These are phyloP conservation scores for Novakomyces olei DNA, from an alignment of 805 yeast species.

Conservation along the genomic window DNA sequence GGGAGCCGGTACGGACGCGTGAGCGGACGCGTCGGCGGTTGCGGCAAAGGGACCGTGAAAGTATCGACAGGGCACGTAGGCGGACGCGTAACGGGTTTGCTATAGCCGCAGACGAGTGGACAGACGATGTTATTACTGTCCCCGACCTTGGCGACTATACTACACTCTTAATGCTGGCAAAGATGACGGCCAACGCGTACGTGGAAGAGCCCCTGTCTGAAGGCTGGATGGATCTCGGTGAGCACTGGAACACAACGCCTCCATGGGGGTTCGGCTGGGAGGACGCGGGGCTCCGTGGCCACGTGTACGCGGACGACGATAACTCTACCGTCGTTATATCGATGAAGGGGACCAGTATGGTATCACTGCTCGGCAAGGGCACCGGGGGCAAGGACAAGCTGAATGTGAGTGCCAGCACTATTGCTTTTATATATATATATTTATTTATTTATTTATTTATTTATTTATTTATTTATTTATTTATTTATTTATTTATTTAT, in stretches of 20 bases:
- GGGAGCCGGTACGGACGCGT: no score
- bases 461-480: background rate
- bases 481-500: no score
- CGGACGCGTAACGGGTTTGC: background rate
- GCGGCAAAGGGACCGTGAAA: no score
- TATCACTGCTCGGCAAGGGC: slow-evolving; percentile 30
- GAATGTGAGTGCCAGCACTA: slow-evolving; percentile 19
- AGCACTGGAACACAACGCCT: slow-evolving; percentile 15
- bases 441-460: background rate
- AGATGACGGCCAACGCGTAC: slow-evolving; percentile 80
- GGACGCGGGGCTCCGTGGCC: slow-evolving; percentile 69
- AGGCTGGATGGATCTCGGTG: slow-evolving; percentile 60
- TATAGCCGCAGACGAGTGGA: background rate
- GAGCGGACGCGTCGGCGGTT: no score
- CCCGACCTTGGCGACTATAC: slow-evolving; percentile 61
- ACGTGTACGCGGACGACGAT: slow-evolving; percentile 46
- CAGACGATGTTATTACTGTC: slow-evolving; percentile 15
- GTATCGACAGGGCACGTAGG: no score
- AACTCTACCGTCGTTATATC: slow-evolving; percentile 47
- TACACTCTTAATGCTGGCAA: slow-evolving; percentile 53
- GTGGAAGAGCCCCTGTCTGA: slow-evolving; percentile 54
- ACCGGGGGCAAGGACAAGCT: slow-evolving; percentile 64
- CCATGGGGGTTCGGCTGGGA: slow-evolving; percentile 69
- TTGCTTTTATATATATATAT: background rate
- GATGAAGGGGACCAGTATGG: slow-evolving; percentile 76